Base-by-base conservation (phyloP, 805 yeast species). In the Jamesozyma gamospora region DNA sequence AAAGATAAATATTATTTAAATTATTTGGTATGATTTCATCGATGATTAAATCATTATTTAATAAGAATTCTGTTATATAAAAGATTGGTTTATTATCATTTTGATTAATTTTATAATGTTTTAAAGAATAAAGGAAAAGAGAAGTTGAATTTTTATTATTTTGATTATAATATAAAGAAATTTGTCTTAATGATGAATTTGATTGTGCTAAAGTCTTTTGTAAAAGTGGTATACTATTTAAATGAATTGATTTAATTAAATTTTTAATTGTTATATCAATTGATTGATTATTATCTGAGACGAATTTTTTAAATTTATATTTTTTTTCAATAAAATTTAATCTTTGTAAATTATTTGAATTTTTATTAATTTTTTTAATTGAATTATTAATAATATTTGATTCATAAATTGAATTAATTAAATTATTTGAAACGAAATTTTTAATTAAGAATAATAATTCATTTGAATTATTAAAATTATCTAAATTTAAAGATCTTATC, bases 401-500 rank as follows among this genome's bases (percentile, higher is more conserved):
- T 55, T 85, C 94, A 64, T 83, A 76, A 34, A 79, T 71, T 6
- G 62, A 48, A 52, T 86, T 86, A 3, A 75, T 72, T 16, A 49
- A 45, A 4, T 55, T 58, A 56, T 88, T 88, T 28, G 70, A 64
- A 12, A 72, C 71, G 42, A 74, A 69, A 32, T 74, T 63, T 40
- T 62, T 62, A 4, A 88, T 64, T 14, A 86, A 64, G 11, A 72
- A 68, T 13, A 72, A 63, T 4, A 74, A 54, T 49, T 87, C 96
- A 15, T 42, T 41, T 3, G 76, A 72, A 50, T 79, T n/a, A n/a
- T n/a, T 71, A 16, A 65, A 72, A 24, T 73, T 72, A 55, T 88
- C 96, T 34, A 84, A 64, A n/a, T 75, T 79, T 39, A 88, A 64
- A 1, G 95, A 84, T 46, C 84, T 69, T 4, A 88, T 75, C 54